Conservation (phyloP, 495 filamentous ascomycete species). For the Cudoniella acicularis region DNA sequence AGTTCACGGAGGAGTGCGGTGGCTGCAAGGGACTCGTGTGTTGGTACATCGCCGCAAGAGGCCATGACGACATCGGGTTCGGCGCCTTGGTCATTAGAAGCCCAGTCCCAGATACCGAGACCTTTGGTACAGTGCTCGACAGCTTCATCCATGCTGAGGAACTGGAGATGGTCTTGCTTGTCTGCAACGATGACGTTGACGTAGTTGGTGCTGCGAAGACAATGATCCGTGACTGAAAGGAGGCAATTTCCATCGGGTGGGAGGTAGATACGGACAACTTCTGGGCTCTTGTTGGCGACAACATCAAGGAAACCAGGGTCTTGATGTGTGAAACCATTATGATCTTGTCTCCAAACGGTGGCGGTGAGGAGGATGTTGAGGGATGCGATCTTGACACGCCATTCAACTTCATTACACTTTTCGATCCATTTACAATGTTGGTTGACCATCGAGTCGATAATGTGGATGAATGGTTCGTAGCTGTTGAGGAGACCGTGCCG, state of each 20-base stretch:
- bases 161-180: constrained; percentile 73
- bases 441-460: constrained; percentile 77
- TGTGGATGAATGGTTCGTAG: constrained; percentile 76
- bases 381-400: constrained; percentile 62
- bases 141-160: constrained; percentile 62
- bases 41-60: constrained; percentile 65
- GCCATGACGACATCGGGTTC: constrained; percentile 71
- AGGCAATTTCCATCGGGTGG: constrained; percentile 72
- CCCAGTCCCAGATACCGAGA: constrained; percentile 56
- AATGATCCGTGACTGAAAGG: constrained; percentile 65
- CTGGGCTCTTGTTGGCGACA: constrained; percentile 68
- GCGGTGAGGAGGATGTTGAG: constrained; percentile 73
- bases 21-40: constrained; percentile 65
- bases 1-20: constrained; percentile 61
- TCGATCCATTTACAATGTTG: constrained; percentile 81
- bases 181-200: constrained; percentile 74
- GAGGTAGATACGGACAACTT: constrained; percentile 73
- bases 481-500: constrained; percentile 70
- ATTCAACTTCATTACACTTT: constrained; percentile 68
- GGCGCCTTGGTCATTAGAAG: constrained; percentile 50
- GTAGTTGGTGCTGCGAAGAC: constrained; percentile 64
- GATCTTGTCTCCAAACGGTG: constrained; percentile 74
- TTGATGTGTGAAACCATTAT: constrained; percentile 78
- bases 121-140: constrained; percentile 70
- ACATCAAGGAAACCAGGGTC: constrained; percentile 75